Evolutionary conservation across 176 grass and related monocot species (phyloP).

Genomic region (Oryza glaberrima): DNA sequence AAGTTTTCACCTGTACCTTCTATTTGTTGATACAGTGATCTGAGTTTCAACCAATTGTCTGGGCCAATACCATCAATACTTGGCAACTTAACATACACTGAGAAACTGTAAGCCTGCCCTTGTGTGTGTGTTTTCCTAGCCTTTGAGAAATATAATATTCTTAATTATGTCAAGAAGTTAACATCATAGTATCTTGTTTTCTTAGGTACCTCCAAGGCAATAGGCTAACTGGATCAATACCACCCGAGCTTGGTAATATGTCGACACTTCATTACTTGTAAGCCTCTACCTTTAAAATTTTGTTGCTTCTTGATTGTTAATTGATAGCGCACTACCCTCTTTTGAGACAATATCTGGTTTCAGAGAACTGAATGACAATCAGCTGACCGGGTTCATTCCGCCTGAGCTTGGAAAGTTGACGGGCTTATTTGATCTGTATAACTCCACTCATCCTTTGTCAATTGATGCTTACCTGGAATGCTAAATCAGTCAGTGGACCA

Average conservation of each 20-base stretch:
- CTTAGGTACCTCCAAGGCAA: constrained; percentile 89
- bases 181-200: neutral
- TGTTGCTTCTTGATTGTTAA: constrained; percentile 14
- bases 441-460: neutral
- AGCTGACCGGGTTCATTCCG: constrained; percentile 77
- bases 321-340: constrained; percentile 2
- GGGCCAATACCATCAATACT: constrained; percentile 86
- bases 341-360: constrained; percentile 10
- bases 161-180: constrained; percentile 10
- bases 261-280: constrained; percentile 96
- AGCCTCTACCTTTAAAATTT: neutral
- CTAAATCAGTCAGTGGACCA: neutral
- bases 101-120: constrained; percentile 82
- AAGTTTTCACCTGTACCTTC: constrained; percentile 1
- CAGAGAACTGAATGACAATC: constrained; percentile 94
- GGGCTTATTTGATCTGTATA: constrained; percentile 92
- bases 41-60: constrained; percentile 88
- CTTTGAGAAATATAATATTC: constrained; percentile 1
- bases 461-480: constrained; percentile 8
- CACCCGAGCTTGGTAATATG: constrained; percentile 96
- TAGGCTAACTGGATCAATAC: constrained; percentile 71
- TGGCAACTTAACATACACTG: constrained; percentile 96
- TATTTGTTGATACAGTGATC: constrained; percentile 51
- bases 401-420: constrained; percentile 90
- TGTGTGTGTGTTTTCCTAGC: constrained; percentile 18